Base-by-base conservation (phyloP, 2,329 filamentous ascomycete species). In the Cercospora beticola region DNA sequence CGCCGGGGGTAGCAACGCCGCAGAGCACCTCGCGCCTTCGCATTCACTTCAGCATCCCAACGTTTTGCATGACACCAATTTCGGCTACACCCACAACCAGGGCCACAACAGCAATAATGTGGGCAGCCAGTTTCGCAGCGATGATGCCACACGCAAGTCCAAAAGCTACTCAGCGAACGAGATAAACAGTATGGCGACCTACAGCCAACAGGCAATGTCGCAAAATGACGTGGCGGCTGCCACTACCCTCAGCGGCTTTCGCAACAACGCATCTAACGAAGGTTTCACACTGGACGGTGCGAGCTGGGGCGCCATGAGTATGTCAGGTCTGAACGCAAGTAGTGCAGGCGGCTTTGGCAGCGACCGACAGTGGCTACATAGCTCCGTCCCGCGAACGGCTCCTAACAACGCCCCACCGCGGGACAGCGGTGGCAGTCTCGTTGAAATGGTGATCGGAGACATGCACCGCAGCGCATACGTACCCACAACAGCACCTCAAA, bases 201-300 rank as follows among this genome's bases (percentile, higher is more conserved):
- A 65, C 12, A 65, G 49, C 9, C 52, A 43, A 9, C 49, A 65
- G 52, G 62, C 62, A 18, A 65, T 65, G 62, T 65, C 62, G 26
- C 62, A 43, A 8, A 65, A 65, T 21, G 62, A 65, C 36, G 62
- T 65, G 28, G 62, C 62, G 33, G 62, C 62, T 16, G 62, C 62
- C 31, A 65, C 31, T 21, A 65, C 62, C 26, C 36, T 65, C 21
- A 65, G 62, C 26, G 62, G 62, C 26, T 65, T 69, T 33, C 67
- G 67, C 54, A 69, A 66, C 23, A 63, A 63, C 54, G 56, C 66
- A 57, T 62, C 66, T 4, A 56, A 36, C 33, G 59, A 65, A 18
- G 62, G 62, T 14, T 68, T 68, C 62, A 26, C 61, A 26, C 43
- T 64, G 23, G 62, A 65, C 8, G 54, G 62, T 18, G 52, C 62